Conservation (phyloP, 192 early-diverging fungal genomes). For the Chytriomyces sp. region DNA sequence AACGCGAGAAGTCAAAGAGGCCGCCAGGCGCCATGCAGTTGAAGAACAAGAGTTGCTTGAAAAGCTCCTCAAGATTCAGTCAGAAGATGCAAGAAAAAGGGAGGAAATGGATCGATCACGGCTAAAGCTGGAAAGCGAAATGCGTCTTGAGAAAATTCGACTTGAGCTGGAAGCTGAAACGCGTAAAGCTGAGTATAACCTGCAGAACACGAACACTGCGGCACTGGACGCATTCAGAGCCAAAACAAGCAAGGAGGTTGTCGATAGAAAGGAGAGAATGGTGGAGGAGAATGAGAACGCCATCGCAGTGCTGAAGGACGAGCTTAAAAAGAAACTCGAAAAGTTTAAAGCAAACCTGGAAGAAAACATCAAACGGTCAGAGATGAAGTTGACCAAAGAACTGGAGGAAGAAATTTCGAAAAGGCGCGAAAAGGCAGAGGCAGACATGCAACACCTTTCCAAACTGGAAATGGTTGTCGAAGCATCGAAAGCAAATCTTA, state of each 20-base stretch:
- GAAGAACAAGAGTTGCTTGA: background rate
- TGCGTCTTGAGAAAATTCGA: background rate
- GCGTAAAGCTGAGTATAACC: conserved; percentile 9
- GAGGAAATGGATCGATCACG: conserved; percentile 8
- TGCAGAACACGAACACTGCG: background rate
- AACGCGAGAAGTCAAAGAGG: conserved; percentile 11
- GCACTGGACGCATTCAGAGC: conserved; percentile 14
- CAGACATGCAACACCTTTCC: too few species aligned
- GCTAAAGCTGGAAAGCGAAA: conserved; percentile 4
- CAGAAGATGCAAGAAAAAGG: conserved; percentile 1
- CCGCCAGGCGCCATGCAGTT: background rate
- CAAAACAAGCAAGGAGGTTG: background rate
- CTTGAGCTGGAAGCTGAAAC: background rate
- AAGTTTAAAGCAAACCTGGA: conserved; percentile 17
- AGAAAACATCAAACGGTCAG: too few species aligned
- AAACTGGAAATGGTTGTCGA: too few species aligned
- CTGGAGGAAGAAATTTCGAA: too few species aligned
- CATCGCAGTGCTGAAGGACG: conserved; percentile 8
- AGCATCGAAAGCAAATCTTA: too few species aligned
- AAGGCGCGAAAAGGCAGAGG: too few species aligned
- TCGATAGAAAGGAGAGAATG: conserved; percentile 8
- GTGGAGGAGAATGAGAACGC: background rate
- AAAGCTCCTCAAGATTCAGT: background rate
- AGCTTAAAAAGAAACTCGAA: conserved; percentile 13
- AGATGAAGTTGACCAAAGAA: too few species aligned